Evolutionary conservation across 2,329 filamentous ascomycete species (phyloP).

Genomic region (Aspergillus fumigatus): DNA sequence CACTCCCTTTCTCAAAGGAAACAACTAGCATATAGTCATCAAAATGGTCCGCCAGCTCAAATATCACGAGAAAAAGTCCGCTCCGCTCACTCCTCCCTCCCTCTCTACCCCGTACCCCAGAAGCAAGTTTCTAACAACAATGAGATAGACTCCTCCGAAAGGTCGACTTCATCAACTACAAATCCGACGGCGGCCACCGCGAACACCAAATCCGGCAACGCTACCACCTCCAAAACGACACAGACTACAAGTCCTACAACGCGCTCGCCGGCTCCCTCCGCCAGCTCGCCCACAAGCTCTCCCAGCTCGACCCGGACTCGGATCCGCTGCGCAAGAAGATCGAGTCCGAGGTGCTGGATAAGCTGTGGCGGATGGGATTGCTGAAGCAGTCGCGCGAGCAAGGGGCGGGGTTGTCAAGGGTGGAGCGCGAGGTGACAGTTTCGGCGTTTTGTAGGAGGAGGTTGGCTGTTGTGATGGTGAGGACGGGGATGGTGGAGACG

Average conservation of each 20-base stretch:
- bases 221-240: constrained; percentile 86
- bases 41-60: constrained; percentile 93
- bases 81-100: no score
- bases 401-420: constrained; percentile 61
- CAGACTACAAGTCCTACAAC: constrained; percentile 72
- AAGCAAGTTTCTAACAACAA: no score
- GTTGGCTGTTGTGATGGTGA: constrained; percentile 85
- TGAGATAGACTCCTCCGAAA: constrained; percentile 64
- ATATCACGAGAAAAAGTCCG: constrained; percentile 79
- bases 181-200: constrained; percentile 80
- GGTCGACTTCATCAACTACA: constrained; percentile 93
- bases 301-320: constrained; percentile 70
- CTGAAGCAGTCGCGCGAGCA: constrained; percentile 70
- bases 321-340: constrained; percentile 76
- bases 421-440: constrained; percentile 86
- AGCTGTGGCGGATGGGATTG: constrained; percentile 89
- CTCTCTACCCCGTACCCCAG: no score
- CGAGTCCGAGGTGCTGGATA: constrained; percentile 82
- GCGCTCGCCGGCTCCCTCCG: constrained; percentile 73
- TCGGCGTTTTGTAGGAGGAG: constrained; percentile 79
- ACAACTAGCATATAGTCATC: constrained; percentile 5
- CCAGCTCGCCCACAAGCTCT: constrained; percentile 83
- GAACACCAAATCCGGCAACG: constrained; percentile 73
- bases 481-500: constrained; percentile 85
- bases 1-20: not conserved